Evolutionary conservation across 2,329 filamentous ascomycete genomes (phyloP).

Genomic region (Cordyceps farinosa): DNA sequence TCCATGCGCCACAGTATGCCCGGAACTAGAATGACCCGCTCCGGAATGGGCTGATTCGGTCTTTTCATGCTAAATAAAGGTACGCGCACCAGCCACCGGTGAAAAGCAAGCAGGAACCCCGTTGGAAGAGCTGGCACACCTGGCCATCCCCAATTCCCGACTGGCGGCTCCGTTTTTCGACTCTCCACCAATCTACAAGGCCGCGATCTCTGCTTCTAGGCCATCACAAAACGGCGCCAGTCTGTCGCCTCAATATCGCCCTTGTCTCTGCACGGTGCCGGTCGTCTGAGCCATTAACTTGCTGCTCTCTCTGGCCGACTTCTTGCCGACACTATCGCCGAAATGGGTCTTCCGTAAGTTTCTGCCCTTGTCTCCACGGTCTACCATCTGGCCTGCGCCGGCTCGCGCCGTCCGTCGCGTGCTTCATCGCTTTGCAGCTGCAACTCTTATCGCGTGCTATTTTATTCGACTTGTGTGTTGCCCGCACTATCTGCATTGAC

Average conservation of each 20-base stretch:
- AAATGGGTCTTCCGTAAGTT: constrained; percentile 50
- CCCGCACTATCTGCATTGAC: neutral
- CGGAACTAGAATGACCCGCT: constrained; percentile 5
- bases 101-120: neutral
- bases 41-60: neutral
- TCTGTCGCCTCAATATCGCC: neutral
- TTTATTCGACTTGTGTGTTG: neutral
- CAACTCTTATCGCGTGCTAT: neutral
- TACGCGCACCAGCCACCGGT: neutral
- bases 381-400: neutral
- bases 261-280: neutral
- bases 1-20: neutral
- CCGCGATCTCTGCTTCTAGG: constrained; percentile 11
- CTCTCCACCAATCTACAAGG: constrained; percentile 17
- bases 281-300: constrained; percentile 16
- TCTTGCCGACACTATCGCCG: constrained; percentile 15
- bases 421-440: neutral
- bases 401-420: constrained; percentile 4
- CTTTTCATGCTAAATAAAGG: neutral
- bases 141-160: constrained; percentile 9
- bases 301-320: constrained; percentile 3
- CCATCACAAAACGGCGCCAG: constrained; percentile 13
- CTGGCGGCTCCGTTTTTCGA: constrained; percentile 18
- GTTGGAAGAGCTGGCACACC: neutral
- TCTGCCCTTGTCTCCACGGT: neutral